These are phyloP conservation scores for Neurospora sp. DNA, from an alignment of 495 filamentous ascomycete genomes.

Conservation along the genomic window DNA sequence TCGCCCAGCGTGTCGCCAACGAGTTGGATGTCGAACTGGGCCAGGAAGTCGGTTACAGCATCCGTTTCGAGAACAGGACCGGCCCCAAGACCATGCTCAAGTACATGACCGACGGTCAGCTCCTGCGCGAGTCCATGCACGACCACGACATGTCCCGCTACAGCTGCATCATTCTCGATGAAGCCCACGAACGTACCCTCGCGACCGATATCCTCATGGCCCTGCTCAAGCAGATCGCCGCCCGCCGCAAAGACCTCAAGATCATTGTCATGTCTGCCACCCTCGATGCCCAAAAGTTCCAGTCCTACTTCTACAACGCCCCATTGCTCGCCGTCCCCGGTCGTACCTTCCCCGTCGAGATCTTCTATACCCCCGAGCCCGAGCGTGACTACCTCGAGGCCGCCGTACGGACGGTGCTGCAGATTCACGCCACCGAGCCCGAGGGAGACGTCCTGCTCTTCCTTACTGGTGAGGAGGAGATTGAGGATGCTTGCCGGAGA, in stretches of 20 bases:
- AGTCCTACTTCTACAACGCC: conserved; percentile 92
- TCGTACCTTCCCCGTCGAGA: conserved; percentile 91
- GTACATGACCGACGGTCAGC: conserved; percentile 99
- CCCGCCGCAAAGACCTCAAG: conserved; percentile 75
- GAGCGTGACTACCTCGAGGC: conserved; percentile 97
- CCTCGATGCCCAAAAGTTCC: conserved; percentile 94
- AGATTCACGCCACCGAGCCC: conserved; percentile 86
- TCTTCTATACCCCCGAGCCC: conserved; percentile 95
- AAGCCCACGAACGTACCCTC: conserved; percentile 92
- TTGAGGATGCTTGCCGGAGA: conserved; percentile 90
- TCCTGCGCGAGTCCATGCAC: conserved; percentile 95
- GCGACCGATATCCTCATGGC: conserved; percentile 96
- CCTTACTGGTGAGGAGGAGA: conserved; percentile 97
- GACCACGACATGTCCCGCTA: conserved; percentile 86
- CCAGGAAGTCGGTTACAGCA: conserved; percentile 96
- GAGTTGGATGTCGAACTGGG: conserved; percentile 93
- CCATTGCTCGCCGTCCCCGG: conserved; percentile 91
- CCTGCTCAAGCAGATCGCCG: conserved; percentile 75
- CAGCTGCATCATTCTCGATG: conserved; percentile 96
- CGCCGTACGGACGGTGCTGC: conserved; percentile 83
- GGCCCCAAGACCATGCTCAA: conserved; percentile 85
- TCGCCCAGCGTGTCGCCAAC: conserved; percentile 93
- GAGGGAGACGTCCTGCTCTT: conserved; percentile 96
- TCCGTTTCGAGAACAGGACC: conserved; percentile 96
- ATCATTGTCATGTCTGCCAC: conserved; percentile 99